phyloP scores from a whole-genome alignment of 1,284 basidiomycete genomes.

The Cutaneotrichosporon cutaneum region DNA sequence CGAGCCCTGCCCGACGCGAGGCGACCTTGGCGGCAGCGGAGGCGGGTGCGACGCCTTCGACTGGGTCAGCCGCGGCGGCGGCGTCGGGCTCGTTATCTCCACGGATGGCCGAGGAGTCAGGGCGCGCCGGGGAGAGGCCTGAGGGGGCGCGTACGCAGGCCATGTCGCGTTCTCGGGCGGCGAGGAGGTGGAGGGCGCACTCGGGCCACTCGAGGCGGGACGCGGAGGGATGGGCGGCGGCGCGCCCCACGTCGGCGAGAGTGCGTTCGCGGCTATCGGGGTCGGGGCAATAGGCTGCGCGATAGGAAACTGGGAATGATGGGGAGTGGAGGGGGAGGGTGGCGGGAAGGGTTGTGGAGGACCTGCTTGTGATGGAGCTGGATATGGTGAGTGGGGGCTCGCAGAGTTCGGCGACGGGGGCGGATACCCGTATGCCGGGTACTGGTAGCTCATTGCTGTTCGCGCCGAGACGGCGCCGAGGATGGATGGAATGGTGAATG shows the following conservation, averaged over 20 bases:
- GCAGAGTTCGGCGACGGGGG: too few relatives aligned
- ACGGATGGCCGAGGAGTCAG: neutral
- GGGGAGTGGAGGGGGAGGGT: neutral
- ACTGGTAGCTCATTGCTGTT: neutral
- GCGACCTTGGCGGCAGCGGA: neutral
- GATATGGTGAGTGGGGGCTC: too few relatives aligned
- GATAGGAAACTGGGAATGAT: neutral
- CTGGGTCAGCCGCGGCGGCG: neutral
- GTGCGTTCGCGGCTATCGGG: neutral
- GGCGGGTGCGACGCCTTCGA: neutral
- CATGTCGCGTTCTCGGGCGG: neutral
- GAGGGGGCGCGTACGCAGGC: neutral
- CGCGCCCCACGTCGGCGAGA: neutral
- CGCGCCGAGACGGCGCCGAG: neutral
- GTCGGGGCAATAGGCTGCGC: neutral
- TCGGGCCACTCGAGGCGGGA: neutral
- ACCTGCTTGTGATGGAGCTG: too few relatives aligned
- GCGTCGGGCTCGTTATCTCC: neutral
- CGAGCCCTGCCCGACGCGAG: neutral
- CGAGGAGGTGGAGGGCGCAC: neutral
- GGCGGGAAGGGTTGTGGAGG: neutral
- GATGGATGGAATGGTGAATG: neutral
- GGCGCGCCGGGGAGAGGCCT: too few relatives aligned
- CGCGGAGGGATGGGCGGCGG: neutral
- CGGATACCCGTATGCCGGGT: neutral